phyloP scores from a whole-genome alignment of 2,329 filamentous ascomycete species.

The Huntiella moniliformis region DNA sequence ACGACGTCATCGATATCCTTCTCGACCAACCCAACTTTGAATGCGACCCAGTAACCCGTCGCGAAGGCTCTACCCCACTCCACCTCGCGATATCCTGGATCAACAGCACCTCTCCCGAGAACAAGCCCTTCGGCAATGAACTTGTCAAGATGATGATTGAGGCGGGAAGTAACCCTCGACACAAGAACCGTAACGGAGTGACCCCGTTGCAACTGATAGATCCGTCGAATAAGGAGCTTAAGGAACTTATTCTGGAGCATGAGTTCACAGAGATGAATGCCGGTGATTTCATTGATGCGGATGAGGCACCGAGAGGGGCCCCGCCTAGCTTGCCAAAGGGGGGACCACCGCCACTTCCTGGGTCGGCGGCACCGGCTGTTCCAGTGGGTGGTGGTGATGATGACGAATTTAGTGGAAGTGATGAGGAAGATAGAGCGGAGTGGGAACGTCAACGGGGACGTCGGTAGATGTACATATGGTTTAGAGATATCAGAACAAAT shows the following conservation, averaged over 20 bases:
- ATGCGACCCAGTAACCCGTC: slow-evolving; percentile 56
- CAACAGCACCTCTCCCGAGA: slow-evolving; percentile 45
- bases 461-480: background rate
- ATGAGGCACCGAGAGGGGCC: slow-evolving; percentile 15
- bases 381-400: slow-evolving; percentile 23
- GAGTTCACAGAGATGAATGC: slow-evolving; percentile 45
- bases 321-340: slow-evolving; percentile 12
- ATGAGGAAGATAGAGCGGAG: slow-evolving; percentile 44
- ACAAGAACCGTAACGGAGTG: slow-evolving; percentile 53
- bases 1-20: slow-evolving; percentile 64
- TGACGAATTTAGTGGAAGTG: slow-evolving; percentile 44
- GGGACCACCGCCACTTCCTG: slow-evolving; percentile 11
- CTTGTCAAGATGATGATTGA: slow-evolving; percentile 68
- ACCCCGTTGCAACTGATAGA: slow-evolving; percentile 56
- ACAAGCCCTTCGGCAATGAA: slow-evolving; percentile 44
- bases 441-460: slow-evolving; percentile 32
- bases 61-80: slow-evolving; percentile 59
- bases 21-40: slow-evolving; percentile 72
- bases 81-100: slow-evolving; percentile 63
- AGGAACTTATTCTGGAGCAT: slow-evolving; percentile 46
- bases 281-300: slow-evolving; percentile 34
- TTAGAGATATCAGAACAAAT: background rate
- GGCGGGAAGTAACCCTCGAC: slow-evolving; percentile 43
- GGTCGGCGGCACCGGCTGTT: slow-evolving; percentile 10
- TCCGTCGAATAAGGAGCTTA: slow-evolving; percentile 44